Evolutionary conservation across 306 rosid species (phyloP), one percentile per base, ranked within the genome.

Genomic region (Phaseolus lunatus): DNA sequence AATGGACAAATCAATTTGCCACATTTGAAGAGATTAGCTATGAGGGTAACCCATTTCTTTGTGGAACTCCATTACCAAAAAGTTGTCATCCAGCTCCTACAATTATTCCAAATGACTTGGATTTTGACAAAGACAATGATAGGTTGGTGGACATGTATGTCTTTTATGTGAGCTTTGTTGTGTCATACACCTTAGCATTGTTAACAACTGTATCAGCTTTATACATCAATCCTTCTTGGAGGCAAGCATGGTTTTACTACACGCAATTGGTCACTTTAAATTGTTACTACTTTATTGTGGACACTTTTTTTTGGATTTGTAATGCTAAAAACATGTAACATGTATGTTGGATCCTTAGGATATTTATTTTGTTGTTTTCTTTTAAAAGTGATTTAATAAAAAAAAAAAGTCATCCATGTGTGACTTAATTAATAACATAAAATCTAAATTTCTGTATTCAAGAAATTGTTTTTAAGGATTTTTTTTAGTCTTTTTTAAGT

Each of bases 11-110:
- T 0, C 48, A 37, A 26, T 71, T 79, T n/a, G 0, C 13, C 2
- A 79, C 73, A 3, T 71, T 79, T 62, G 83, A 79, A 37, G 78
- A 59, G 16, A 61, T 66, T 8, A 79, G 72, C 35, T 79, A 79
- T 1, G 66, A 79, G 9, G 82, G 47, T 2, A 79, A 79, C 13
- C 66, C 24, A 0, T 58, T 61, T 7, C 82, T 79, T 12, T 79
- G 83, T 62, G 83, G 83, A 49, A 37, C 18, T 62, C 78, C 83
- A 13, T 1, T 62, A 0, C 5, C 24, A 43, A 73, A 5, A 12
- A 43, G 45, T 10, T 73, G 78, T 10, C 7, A 1, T 29, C 16
- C 14, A 12, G 4, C 23, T 11, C 8, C 50, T 1, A 0, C 26
- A 12, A 9, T 5, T 29, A 0, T 26, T 29, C 48, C n/a, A 33